These are phyloP conservation scores for Eucalyptus microcorys DNA, from an alignment of 345 rosid species.

Conservation along the genomic window DNA sequence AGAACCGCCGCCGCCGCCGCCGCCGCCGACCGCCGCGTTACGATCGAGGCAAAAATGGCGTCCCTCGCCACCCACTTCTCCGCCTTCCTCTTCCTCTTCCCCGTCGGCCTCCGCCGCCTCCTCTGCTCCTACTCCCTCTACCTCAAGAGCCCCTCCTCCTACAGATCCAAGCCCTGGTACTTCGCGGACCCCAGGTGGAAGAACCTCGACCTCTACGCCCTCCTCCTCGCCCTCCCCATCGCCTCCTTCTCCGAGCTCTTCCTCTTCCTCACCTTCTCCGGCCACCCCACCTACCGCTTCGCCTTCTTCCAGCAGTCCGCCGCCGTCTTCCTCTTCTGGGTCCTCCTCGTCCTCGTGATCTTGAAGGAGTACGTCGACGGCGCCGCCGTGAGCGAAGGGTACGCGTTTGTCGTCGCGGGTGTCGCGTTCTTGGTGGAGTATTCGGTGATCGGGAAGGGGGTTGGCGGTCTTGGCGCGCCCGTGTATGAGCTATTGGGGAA, in stretches of 20 bases:
- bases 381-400: conserved; percentile 7
- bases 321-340: conserved; percentile 32
- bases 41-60: conserved; percentile 3
- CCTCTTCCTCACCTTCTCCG: conserved; percentile 29
- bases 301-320: conserved; percentile 32
- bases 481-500: conserved; percentile 23
- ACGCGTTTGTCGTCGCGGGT: conserved; percentile 12
- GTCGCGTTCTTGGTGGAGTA: conserved; percentile 32
- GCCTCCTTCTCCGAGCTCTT: conserved; percentile 34
- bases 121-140: conserved; percentile 36
- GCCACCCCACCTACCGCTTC: conserved; percentile 31
- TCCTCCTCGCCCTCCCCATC: conserved; percentile 34
- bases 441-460: conserved; percentile 21
- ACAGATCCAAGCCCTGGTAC: conserved; percentile 41
- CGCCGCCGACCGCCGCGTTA: neutral
- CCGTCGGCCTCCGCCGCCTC: conserved; percentile 40
- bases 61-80: conserved; percentile 31
- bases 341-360: conserved; percentile 13
- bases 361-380: conserved; percentile 11
- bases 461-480: conserved; percentile 12
- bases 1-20: neutral
- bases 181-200: conserved; percentile 25
- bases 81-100: conserved; percentile 33
- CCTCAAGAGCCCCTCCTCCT: conserved; percentile 39
- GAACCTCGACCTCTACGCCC: conserved; percentile 41